Evolutionary conservation across 495 filamentous ascomycete genomes (phyloP).

Genomic region (Xylaria bambusicola): DNA sequence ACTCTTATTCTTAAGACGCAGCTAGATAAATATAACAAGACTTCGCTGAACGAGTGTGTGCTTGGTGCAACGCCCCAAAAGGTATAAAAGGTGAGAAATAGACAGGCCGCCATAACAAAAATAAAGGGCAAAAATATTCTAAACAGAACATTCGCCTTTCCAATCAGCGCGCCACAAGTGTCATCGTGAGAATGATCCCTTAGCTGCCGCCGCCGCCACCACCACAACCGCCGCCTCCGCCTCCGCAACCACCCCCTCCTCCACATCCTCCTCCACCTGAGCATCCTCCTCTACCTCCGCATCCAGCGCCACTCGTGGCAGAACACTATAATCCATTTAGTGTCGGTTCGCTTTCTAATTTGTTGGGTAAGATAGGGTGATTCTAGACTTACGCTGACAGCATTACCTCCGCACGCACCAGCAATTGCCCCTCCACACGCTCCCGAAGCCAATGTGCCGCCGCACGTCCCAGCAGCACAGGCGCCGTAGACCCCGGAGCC

Average conservation of each 20-base stretch:
- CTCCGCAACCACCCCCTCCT: constrained; percentile 36
- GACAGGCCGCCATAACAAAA: no score
- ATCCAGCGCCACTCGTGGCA: constrained; percentile 21
- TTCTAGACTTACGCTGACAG: constrained; percentile 44
- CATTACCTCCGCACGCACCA: constrained; percentile 51
- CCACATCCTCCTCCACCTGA: constrained; percentile 38
- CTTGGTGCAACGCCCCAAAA: no score
- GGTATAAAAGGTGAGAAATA: no score
- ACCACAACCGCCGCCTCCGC: neutral
- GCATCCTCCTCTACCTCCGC: constrained; percentile 44
- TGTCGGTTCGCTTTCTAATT: constrained; percentile 24
- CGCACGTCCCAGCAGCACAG: constrained; percentile 47
- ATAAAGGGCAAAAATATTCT: no score
- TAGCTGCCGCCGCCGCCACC: no score
- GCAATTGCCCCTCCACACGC: constrained; percentile 45
- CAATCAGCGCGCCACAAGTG: no score
- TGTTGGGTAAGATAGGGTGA: constrained; percentile 17
- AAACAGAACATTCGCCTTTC: no score
- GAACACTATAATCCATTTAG: constrained; percentile 29
- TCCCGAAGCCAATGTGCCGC: constrained; percentile 39
- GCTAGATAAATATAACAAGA: no score
- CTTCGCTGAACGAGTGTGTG: no score
- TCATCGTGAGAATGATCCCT: no score
- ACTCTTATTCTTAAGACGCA: neutral
- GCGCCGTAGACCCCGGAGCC: constrained; percentile 47